Evolutionary conservation across 2,329 filamentous ascomycete species (phyloP).

Genomic region (Sarocladium kiliense): DNA sequence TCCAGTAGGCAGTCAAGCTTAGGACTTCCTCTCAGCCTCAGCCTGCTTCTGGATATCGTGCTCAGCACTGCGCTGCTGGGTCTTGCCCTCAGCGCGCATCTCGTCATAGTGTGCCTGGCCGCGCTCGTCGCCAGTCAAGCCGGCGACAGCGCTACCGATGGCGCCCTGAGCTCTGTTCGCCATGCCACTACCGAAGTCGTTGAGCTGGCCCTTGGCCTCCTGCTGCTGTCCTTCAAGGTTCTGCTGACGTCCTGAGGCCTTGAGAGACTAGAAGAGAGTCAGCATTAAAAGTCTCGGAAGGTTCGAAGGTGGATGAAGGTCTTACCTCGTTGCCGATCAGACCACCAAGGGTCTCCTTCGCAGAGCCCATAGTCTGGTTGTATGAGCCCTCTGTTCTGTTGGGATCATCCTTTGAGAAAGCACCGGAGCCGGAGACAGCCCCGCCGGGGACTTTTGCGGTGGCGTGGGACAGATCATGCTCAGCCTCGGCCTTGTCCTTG

Average conservation of each 20-base stretch:
- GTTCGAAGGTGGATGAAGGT: no score
- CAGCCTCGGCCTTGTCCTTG: conserved; percentile 59
- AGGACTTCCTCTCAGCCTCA: conserved; percentile 31
- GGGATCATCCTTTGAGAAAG: conserved; percentile 64
- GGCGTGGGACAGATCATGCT: conserved; percentile 71
- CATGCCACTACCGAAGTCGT: conserved; percentile 63
- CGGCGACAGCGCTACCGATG: conserved; percentile 66
- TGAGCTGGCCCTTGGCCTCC: conserved; percentile 78
- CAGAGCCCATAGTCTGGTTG: conserved; percentile 85
- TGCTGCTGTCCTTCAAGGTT: conserved; percentile 75
- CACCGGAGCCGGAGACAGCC: conserved; percentile 64
- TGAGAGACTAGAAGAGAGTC: conserved; percentile 49
- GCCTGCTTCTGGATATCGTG: conserved; percentile 71
- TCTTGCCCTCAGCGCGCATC: conserved; percentile 79
- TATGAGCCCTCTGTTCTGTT: conserved; percentile 68
- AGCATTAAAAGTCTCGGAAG: conserved; percentile 1
- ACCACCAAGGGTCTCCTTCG: conserved; percentile 76
- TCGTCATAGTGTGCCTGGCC: conserved; percentile 61
- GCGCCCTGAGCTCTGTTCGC: conserved; percentile 64
- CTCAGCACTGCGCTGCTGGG: conserved; percentile 77
- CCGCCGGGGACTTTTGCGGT: conserved; percentile 69
- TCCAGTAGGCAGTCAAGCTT: neutral
- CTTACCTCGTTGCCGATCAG: conserved; percentile 66
- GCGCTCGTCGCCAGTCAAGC: conserved; percentile 63
- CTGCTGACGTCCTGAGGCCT: conserved; percentile 69